phyloP scores from a whole-genome alignment of 2,329 filamentous ascomycete genomes.

The Hypoxylon rubiginosum region DNA sequence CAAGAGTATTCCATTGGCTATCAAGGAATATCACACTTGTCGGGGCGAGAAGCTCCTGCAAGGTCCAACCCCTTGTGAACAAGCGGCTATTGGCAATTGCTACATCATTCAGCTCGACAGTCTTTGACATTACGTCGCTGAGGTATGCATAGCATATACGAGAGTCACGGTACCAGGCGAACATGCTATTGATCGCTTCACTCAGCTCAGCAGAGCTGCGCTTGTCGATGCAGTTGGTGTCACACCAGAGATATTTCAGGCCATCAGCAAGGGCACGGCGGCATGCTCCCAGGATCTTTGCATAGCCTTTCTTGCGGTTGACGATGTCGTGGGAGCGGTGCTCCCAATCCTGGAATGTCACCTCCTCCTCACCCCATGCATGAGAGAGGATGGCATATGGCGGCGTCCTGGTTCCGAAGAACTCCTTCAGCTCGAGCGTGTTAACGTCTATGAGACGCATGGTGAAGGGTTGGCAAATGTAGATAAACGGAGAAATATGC shows the following conservation, averaged over 20 bases:
- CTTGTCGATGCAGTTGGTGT: conserved; percentile 57
- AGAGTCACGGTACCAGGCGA: conserved; percentile 50
- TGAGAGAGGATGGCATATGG: conserved; percentile 58
- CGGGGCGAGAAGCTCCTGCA: conserved; percentile 48
- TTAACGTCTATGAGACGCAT: conserved; percentile 57
- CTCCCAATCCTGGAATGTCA: conserved; percentile 52
- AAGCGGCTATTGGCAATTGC: too few relatives aligned
- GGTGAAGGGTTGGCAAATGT: conserved; percentile 1
- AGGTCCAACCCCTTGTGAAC: conserved; percentile 49
- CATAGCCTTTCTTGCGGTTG: conserved; percentile 49
- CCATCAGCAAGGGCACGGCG: conserved; percentile 47
- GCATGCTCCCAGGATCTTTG: conserved; percentile 53
- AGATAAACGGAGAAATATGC: background rate
- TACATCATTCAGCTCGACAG: too few relatives aligned
- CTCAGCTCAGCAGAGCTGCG: conserved; percentile 52
- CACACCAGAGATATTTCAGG: conserved; percentile 53
- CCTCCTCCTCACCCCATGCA: conserved; percentile 53
- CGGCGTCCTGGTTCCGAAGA: conserved; percentile 47
- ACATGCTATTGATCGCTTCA: conserved; percentile 57
- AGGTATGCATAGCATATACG: conserved; percentile 53
- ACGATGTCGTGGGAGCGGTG: conserved; percentile 35
- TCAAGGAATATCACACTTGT: conserved; percentile 45
- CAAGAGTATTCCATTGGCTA: conserved; percentile 32
- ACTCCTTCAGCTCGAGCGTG: conserved; percentile 52
- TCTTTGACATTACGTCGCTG: too few relatives aligned